Base-by-base conservation (phyloP, 192 early-diverging fungal genomes). In the Dissophora ornata region DNA sequence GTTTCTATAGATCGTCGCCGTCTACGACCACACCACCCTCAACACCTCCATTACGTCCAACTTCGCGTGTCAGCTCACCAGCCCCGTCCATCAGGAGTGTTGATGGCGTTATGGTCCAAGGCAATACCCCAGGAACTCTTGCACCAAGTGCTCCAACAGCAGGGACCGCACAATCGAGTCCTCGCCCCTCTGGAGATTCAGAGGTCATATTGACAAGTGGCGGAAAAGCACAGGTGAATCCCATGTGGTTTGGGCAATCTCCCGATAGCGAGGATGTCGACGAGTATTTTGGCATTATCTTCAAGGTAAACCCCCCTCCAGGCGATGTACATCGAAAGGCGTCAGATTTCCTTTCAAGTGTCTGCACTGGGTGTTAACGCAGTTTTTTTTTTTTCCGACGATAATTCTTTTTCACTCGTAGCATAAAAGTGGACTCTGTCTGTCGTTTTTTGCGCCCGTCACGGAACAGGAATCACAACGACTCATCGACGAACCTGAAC, bases 51-150 rank as follows among this genome's bases (percentile, higher is more conserved):
- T 29, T 77, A 8, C 41, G 46, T 1, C 73, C 73, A 9, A 57
- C 45, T 10, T 77, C 73, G n/a, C 57, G 59, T n/a, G 64, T 67
- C 16, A 36, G 65, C 21, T 77, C 73, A 28, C 73, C 73, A 19
- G 73, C 59, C 22, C 73, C 73, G 1, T 77, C 73, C 8, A 62
- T 77, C 38, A 54, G 65, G n/a, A 77, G 73, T 33, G 46, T 77
- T 15, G 73, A 77, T 8, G 73, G 73, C 1, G 11, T 62, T 0
- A n/a, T n/a, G n/a, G n/a, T n/a, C n/a, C n/a, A n/a, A n/a, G n/a
- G n/a, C n/a, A n/a, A n/a, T n/a, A n/a, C n/a, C n/a, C n/a, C n/a
- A n/a, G n/a, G n/a, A n/a, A n/a, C n/a, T 15, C 32, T 61, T 49
- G 44, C 44, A 24, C 54, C 42, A 34, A 29, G 18, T 16, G 29